Evolutionary conservation across 2,329 filamentous ascomycete species (phyloP), one percentile per base, ranked within the genome.

Genomic region (Xylaria sp.): DNA sequence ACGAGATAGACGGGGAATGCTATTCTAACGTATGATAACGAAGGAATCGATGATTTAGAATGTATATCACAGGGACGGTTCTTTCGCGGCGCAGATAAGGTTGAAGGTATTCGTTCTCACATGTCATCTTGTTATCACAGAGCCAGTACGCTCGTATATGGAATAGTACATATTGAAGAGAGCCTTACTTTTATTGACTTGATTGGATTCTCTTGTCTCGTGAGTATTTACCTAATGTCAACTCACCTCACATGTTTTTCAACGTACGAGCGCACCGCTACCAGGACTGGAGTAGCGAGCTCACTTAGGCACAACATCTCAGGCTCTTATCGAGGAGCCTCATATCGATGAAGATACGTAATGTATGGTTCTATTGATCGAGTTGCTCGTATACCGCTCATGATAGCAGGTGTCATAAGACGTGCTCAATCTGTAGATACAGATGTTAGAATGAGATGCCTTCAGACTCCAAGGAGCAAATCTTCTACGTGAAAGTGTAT

Each of bases 21-120:
- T 55, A 28, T 39, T 37, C 18, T n/a, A 10, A n/a, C 41, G 23
- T 56, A 48, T 9, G 50, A 67, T 59, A 28, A 58, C 48, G 23
- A 51, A 48, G 54, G 44, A 55, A 25, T 25, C 23, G 59, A 51
- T 6, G 46, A 52, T 8, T 48, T 60, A 34, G 9, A 50, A 60
- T 13, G 50, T 41, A 18, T 23, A 5, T 46, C 7, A 44, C 13
- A n/a, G 13, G 46, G 32, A 20, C 18, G 1, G 51, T 51, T 23
- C 18, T 20, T 48, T 25, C 5, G 12, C 13, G 37, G 20, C 7
- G 37, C 39, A 41, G 34, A 57, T 23, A 34, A 23, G 28, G 39
- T 44, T 44, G 23, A 46, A 58, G 7, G 28, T 58, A n/a, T 15
- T 46, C 39, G 34, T 15, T 46, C 39, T 46, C 3, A 3, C 18